Percentiles rank a stretch among this genome's conserved stretches.
phyloP scores from a whole-genome alignment of 371 early-diverging fungal species.

The Mortierella sp. region DNA sequence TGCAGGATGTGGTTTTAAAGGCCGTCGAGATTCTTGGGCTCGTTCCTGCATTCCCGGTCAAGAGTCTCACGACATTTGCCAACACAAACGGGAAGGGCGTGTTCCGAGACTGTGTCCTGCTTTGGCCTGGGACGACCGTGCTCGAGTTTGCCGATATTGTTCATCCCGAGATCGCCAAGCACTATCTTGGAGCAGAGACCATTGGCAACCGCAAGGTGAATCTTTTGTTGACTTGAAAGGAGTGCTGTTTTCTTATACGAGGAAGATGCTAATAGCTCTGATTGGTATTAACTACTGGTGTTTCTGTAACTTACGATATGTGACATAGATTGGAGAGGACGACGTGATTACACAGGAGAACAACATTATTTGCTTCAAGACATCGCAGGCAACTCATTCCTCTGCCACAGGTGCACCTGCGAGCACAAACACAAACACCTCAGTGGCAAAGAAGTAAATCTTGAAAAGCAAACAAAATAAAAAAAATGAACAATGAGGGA shows the following conservation, averaged over 20 bases:
- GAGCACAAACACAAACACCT: background rate
- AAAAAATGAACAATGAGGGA: background rate
- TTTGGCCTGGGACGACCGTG: conserved; percentile 79
- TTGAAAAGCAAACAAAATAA: background rate
- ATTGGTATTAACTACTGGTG: background rate
- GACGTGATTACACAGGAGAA: conserved; percentile 68
- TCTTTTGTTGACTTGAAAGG: background rate
- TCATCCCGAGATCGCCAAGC: conserved; percentile 74
- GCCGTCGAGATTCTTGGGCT: conserved; percentile 75
- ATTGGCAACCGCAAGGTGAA: conserved; percentile 77
- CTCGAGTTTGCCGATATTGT: conserved; percentile 79
- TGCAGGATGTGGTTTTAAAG: conserved; percentile 72
- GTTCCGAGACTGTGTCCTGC: conserved; percentile 80
- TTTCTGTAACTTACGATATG: background rate
- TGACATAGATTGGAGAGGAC: conserved; percentile 69
- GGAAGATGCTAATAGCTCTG: no score
- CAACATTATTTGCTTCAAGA: conserved; percentile 76
- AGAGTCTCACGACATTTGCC: conserved; percentile 77
- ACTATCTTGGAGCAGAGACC: conserved; percentile 80
- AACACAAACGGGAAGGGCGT: conserved; percentile 65
- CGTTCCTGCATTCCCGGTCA: conserved; percentile 82
- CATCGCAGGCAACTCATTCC: conserved; percentile 57
- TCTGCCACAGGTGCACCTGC: conserved; percentile 21
- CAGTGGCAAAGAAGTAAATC: conserved; percentile 21
- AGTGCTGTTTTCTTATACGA: background rate